phyloP scores from a whole-genome alignment of 108 stramenopile species.

The Nitzschia palea region DNA sequence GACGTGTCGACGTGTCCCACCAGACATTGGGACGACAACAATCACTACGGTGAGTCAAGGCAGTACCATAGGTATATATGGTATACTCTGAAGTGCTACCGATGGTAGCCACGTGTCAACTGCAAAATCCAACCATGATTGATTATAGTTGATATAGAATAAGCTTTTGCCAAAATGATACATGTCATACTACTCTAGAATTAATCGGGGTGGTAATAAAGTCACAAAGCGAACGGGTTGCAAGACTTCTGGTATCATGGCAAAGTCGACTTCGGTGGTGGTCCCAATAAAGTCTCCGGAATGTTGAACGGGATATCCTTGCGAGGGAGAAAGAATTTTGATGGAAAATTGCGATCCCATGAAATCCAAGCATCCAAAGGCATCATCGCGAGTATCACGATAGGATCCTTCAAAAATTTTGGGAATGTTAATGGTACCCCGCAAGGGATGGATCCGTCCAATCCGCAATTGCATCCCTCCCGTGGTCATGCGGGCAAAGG shows the following conservation, averaged over 20 bases:
- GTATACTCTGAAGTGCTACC: too few species aligned
- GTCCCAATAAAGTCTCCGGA: conserved; percentile 64
- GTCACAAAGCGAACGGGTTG: conserved; percentile 63
- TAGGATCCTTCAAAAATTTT: conserved; percentile 65
- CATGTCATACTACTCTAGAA: conserved; percentile 8
- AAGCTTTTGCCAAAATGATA: too few species aligned
- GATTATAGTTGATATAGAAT: too few species aligned
- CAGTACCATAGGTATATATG: too few species aligned
- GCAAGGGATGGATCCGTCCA: conserved; percentile 62
- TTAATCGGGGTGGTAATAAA: conserved; percentile 49
- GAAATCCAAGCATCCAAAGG: conserved; percentile 68
- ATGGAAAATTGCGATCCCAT: conserved; percentile 58
- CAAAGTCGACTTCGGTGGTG: conserved; percentile 47
- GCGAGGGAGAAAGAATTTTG: conserved; percentile 35
- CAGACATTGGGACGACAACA: too few species aligned
- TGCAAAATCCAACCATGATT: too few species aligned
- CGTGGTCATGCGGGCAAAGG: conserved; percentile 54
- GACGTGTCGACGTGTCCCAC: too few species aligned
- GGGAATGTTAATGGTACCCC: conserved; percentile 57
- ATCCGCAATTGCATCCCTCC: conserved; percentile 43
- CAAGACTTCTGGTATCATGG: conserved; percentile 19
- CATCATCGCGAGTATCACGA: conserved; percentile 42
- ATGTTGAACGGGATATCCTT: conserved; percentile 73
- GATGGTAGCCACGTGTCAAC: too few species aligned
- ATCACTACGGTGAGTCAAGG: too few species aligned